These are phyloP conservation scores for Serendipita indica DNA, from an alignment of 768 basidiomycete genomes.

Conservation along the genomic window DNA sequence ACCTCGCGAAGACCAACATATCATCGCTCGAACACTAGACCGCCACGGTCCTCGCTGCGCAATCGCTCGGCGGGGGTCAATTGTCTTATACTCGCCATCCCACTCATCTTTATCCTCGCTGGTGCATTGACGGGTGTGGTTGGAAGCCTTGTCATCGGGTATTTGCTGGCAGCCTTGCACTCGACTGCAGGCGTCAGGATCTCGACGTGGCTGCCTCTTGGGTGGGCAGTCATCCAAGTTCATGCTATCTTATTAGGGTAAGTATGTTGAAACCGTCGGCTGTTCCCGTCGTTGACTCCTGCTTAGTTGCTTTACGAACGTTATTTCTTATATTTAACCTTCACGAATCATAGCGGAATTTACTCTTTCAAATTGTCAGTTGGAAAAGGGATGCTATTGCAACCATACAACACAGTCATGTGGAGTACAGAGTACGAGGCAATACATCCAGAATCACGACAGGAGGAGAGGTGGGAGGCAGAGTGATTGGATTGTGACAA, in stretches of 20 bases:
- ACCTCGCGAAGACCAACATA: no score
- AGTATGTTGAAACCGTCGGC: background rate
- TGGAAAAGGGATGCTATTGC: no score
- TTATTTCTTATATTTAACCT: slow-evolving; percentile 3
- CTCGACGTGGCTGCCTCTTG: slow-evolving; percentile 2
- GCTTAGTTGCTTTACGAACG: slow-evolving; percentile 5
- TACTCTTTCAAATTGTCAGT: background rate
- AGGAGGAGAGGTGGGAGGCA: no score
- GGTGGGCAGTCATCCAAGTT: slow-evolving; percentile 7
- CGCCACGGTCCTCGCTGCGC: background rate
- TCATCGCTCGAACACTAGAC: no score
- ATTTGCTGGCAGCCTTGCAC: background rate
- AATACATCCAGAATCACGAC: no score
- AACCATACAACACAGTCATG: no score
- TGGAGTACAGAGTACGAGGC: no score
- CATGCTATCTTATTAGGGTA: slow-evolving; percentile 1
- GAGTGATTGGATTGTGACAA: no score
- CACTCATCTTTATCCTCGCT: slow-evolving; percentile 3
- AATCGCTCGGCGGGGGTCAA: slow-evolving; percentile 3
- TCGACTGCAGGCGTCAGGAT: slow-evolving; percentile 6
- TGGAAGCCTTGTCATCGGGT: slow-evolving; percentile 6
- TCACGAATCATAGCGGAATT: background rate
- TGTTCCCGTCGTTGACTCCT: background rate
- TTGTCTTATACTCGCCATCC: slow-evolving; percentile 1
- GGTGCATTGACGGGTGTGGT: background rate